Evolutionary conservation across 441 rosid genomes (phyloP).

Genomic region (Raphanus hybrid): DNA sequence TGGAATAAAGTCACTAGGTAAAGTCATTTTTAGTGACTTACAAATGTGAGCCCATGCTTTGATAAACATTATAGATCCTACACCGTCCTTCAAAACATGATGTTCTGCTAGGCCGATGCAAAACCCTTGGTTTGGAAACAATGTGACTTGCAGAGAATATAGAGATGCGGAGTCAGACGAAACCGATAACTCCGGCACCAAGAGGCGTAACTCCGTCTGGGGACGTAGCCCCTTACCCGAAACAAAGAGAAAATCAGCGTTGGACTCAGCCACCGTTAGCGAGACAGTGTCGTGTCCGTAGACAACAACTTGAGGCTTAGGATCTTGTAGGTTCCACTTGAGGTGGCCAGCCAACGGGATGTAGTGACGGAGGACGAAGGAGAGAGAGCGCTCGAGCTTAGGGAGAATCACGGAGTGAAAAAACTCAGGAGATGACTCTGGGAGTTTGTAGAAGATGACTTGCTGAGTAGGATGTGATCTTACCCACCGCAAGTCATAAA

Average conservation of each 20-base stretch:
- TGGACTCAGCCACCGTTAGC: slow-evolving; percentile 4
- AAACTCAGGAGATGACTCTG: neutral
- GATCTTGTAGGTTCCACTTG: slow-evolving; percentile 8
- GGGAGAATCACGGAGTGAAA: slow-evolving; percentile 23
- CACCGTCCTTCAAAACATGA: slow-evolving; percentile 24
- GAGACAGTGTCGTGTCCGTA: neutral
- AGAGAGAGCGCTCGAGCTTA: slow-evolving; percentile 25
- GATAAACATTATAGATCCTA: slow-evolving; percentile 4
- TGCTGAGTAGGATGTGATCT: slow-evolving; percentile 10
- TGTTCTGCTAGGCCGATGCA: slow-evolving; percentile 10
- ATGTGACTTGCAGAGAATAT: slow-evolving; percentile 21
- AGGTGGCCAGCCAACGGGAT: slow-evolving; percentile 18
- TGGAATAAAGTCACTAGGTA: slow-evolving; percentile 24
- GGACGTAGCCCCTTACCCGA: slow-evolving; percentile 1
- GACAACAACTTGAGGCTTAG: slow-evolving; percentile 18
- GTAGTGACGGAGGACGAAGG: slow-evolving; percentile 18
- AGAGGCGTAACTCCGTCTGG: neutral
- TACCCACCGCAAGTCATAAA: neutral
- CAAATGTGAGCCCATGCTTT: slow-evolving; percentile 35
- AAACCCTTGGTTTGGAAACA: slow-evolving; percentile 34
- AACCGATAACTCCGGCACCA: slow-evolving; percentile 8
- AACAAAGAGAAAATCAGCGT: neutral
- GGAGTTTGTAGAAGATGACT: slow-evolving; percentile 19
- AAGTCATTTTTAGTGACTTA: neutral
- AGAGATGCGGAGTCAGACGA: neutral